A percentile compares a stretch with the other conserved stretches of the same genome.
Conservation (phyloP, 139 green algal genomes). For the Closterium sp. region DNA sequence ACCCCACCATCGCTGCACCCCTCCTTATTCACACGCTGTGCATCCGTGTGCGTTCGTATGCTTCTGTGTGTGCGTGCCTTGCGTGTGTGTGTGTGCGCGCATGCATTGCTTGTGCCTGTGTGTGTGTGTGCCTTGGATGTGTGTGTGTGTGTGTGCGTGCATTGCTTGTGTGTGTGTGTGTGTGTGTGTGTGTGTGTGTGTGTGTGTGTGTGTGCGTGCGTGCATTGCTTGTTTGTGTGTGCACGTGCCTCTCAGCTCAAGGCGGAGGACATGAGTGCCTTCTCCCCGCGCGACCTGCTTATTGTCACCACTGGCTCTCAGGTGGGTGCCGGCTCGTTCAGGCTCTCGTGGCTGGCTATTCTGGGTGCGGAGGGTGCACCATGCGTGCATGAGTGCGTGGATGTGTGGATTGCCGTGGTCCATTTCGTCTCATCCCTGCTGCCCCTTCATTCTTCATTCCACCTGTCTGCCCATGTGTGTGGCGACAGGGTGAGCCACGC, state of each 20-base stretch:
- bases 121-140: no score
- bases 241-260: slow-evolving; percentile 16
- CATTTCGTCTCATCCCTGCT: neutral
- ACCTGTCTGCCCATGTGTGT: neutral
- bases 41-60: no score
- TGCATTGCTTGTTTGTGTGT: neutral
- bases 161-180: no score
- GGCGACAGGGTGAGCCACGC: slow-evolving; percentile 76
- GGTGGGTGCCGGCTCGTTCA: neutral
- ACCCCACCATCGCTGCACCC: no score
- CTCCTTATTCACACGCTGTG: no score
- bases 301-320: slow-evolving; percentile 72
- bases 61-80: no score
- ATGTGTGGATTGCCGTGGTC: no score
- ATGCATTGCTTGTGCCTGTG: no score
- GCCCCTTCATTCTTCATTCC: neutral
- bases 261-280: slow-evolving; percentile 66
- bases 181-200: no score
- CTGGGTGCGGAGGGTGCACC: neutral
- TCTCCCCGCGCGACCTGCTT: slow-evolving; percentile 83
- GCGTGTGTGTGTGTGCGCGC: no score
- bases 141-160: no score
- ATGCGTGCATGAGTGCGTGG: neutral
- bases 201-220: neutral
- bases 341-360: neutral